A percentile compares a stretch with the other conserved stretches of the same genome.
Conservation (phyloP, 2,329 filamentous ascomycete genomes). For the Parastagonospora avenae region DNA sequence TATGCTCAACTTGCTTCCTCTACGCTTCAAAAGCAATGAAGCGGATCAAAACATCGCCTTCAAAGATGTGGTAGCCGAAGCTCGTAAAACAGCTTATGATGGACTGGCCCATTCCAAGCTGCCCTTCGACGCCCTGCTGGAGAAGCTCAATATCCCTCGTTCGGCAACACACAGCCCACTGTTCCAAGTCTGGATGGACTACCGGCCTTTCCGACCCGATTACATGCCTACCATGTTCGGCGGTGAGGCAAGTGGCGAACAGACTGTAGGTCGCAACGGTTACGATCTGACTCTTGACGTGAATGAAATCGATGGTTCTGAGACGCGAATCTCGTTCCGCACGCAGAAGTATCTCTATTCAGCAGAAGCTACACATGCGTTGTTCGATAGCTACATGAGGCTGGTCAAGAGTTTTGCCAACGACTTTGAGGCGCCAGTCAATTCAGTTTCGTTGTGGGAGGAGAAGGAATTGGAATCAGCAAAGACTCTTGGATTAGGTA, state of each 20-base stretch:
- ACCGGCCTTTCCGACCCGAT: conserved; percentile 15
- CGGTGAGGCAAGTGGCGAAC: conserved; percentile 28
- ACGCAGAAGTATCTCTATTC: neutral
- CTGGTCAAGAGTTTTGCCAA: neutral
- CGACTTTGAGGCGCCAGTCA: neutral
- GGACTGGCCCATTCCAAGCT: conserved; percentile 34
- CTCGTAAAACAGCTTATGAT: conserved; percentile 13
- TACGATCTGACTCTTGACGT: conserved; percentile 23
- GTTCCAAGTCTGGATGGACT: conserved; percentile 46
- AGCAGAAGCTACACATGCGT: neutral
- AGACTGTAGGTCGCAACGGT: conserved; percentile 4
- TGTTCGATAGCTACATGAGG: neutral
- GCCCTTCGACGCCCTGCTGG: conserved; percentile 45
- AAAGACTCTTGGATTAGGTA: neutral
- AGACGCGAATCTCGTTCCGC: neutral
- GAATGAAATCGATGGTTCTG: conserved; percentile 1
- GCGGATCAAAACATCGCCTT: conserved; percentile 24
- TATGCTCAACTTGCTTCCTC: conserved; percentile 40
- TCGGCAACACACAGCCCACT: conserved; percentile 37
- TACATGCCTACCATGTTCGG: conserved; percentile 23
- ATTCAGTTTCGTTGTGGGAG: neutral
- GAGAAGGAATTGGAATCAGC: neutral
- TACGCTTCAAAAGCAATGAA: conserved; percentile 30
- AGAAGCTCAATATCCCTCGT: conserved; percentile 26
- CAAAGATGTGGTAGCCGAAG: conserved; percentile 14